Evolutionary conservation across 2,329 filamentous ascomycete species (phyloP).

Genomic region (Claviceps sp.): DNA sequence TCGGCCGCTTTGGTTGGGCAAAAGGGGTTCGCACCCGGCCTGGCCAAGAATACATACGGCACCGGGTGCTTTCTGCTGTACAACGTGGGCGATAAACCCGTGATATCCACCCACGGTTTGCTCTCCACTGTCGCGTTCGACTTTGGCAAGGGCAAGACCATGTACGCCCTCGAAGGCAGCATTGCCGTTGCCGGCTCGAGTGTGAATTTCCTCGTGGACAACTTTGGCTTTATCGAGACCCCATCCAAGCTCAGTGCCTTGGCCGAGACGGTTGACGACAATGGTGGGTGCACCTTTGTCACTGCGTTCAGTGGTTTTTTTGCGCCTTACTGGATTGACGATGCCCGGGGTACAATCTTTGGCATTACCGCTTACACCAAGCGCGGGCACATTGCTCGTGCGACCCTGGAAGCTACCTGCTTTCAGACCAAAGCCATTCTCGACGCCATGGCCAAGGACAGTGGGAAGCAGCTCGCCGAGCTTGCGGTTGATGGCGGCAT

Average conservation of each 20-base stretch:
- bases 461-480: constrained; percentile 55
- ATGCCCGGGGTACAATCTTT: constrained; percentile 67
- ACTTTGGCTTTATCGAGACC: constrained; percentile 40
- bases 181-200: constrained; percentile 66
- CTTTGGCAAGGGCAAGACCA: constrained; percentile 51
- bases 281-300: constrained; percentile 63
- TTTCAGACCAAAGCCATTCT: constrained; percentile 76
- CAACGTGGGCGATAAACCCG: constrained; percentile 67
- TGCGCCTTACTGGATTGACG: constrained; percentile 76
- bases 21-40: constrained; percentile 61
- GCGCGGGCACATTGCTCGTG: constrained; percentile 63
- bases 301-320: constrained; percentile 73
- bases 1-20: constrained; percentile 71
- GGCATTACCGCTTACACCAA: constrained; percentile 67
- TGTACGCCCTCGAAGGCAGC: constrained; percentile 66
- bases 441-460: constrained; percentile 69
- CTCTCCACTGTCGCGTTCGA: constrained; percentile 68
- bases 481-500: constrained; percentile 77
- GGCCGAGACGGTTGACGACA: constrained; percentile 45
- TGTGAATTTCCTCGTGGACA: constrained; percentile 53
- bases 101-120: constrained; percentile 65
- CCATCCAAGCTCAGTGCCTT: constrained; percentile 31
- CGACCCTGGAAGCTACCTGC: constrained; percentile 68
- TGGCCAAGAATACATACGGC: constrained; percentile 77
- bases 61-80: constrained; percentile 78